phyloP scores from a whole-genome alignment of 768 basidiomycete genomes.

The Boletales sp. region DNA sequence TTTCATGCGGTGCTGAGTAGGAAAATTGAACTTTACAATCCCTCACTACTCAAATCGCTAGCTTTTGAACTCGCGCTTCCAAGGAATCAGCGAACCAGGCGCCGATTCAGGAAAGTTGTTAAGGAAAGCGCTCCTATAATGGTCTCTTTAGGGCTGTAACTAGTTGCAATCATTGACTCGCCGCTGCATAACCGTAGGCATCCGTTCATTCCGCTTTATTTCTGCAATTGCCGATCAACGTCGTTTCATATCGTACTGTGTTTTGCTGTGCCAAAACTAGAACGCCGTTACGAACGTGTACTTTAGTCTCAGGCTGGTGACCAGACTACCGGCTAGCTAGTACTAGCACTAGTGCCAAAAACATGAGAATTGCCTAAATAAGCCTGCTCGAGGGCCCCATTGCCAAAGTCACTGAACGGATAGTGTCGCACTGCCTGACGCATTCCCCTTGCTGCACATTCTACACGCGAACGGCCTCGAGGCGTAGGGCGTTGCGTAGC shows the following conservation, averaged over 20 bases:
- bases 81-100: slow-evolving; percentile 39
- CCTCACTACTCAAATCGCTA: slow-evolving; percentile 45
- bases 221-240: not conserved
- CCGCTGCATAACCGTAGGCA: not conserved
- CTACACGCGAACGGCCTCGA: slow-evolving; percentile 25
- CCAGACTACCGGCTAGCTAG: no score
- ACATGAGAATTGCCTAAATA: no score
- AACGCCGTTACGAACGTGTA: no score
- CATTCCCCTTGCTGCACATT: slow-evolving; percentile 19
- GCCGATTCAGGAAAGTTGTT: slow-evolving; percentile 46
- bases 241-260: not conserved
- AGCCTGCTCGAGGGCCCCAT: no score
- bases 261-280: not conserved
- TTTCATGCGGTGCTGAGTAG: slow-evolving; percentile 63
- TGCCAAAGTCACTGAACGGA: not conserved
- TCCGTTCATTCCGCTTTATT: not conserved
- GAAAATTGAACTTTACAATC: slow-evolving; percentile 47
- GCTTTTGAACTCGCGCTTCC: slow-evolving; percentile 47
- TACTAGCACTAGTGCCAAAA: no score
- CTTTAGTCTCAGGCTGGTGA: no score
- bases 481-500: slow-evolving; percentile 16
- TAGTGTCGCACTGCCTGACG: slow-evolving; percentile 8
- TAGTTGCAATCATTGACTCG: not conserved
- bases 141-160: slow-evolving; percentile 21
- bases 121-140: slow-evolving; percentile 26